Evolutionary conservation across 2,329 filamentous ascomycete species (phyloP), one percentile per base, ranked within the genome.

Genomic region (Talaromyces sp.): DNA sequence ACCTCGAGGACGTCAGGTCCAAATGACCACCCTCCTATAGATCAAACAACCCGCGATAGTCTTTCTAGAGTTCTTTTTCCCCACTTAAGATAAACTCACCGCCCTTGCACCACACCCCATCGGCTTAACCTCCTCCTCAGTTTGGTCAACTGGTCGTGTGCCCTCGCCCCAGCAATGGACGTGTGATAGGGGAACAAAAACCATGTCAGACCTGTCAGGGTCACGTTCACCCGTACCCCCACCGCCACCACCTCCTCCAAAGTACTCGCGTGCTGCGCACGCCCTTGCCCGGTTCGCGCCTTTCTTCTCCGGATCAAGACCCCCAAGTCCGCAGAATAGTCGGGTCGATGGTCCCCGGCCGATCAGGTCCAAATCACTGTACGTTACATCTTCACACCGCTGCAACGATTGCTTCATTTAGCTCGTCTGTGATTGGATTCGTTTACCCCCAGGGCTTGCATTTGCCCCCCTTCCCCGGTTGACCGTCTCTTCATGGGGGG

Each of bases 251-350:
- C 70, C 70, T 20, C 64, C 67, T 49, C 67, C 66, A 42, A 62
- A 69, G 57, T 77, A 78, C 64, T 71, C 74, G 27, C 70, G 75
- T 52, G 76, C 76, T 39, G 75, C 75, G 55, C 77, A 69, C 64
- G 75, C 76, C 51, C 62, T 78, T 46, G 79, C 80, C 60, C 76
- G 80, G 60, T 77, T 83, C 58, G 78, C 79, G 65, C 78, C 80
- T 17, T 80, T 82, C 66, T 76, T 79, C 51, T 80, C 80, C 51
- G 79, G 75, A 60, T 81, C 80, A 56, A 74, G 80, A 42, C 80
- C 80, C 30, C 75, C 81, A 39, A 83, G 79, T 65, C 77, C 78
- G 53, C 77, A 80, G 63, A 72, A 74, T 47, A 56, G 49, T 54
- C 56, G 61, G 40, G 52, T 62, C 47, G 61, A 65, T 63, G 60